Evolutionary conservation across 345 rosid genomes (phyloP).

Genomic region (Salix dunnii): DNA sequence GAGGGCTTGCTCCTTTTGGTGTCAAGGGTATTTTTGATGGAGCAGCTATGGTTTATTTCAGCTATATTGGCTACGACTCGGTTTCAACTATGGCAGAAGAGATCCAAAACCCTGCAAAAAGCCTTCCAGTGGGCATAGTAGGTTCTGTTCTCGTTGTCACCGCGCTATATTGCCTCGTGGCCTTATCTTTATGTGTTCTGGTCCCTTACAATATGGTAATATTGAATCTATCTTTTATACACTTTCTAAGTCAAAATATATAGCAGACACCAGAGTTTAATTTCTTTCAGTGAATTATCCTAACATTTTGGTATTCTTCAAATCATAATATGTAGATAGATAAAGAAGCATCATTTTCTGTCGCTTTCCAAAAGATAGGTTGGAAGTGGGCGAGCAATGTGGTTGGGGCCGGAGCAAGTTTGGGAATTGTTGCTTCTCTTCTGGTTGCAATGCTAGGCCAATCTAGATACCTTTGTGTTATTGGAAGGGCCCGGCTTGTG

Average conservation of each 20-base stretch:
- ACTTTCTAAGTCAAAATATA: slow-evolving; percentile 4
- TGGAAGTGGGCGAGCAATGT: slow-evolving; percentile 89
- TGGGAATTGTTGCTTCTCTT: slow-evolving; percentile 92
- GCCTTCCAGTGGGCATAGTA: slow-evolving; percentile 76
- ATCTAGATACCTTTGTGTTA: slow-evolving; percentile 94
- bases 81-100: slow-evolving; percentile 95
- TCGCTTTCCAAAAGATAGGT: slow-evolving; percentile 57
- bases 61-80: slow-evolving; percentile 91
- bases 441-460: slow-evolving; percentile 96
- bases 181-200: slow-evolving; percentile 71
- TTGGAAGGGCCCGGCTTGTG: slow-evolving; percentile 77
- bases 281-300: neutral
- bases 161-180: slow-evolving; percentile 73
- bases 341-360: slow-evolving; percentile 56
- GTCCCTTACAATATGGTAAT: slow-evolving; percentile 78
- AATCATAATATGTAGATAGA: slow-evolving; percentile 42
- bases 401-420: slow-evolving; percentile 89
- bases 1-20: slow-evolving; percentile 78
- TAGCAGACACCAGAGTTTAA: neutral
- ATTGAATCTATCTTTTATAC: neutral
- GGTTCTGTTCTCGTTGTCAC: slow-evolving; percentile 81
- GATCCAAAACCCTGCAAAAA: slow-evolving; percentile 72
- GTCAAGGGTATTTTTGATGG: slow-evolving; percentile 71
- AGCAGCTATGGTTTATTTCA: slow-evolving; percentile 84
- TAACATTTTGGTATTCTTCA: neutral